phyloP scores from a whole-genome alignment of 2,329 filamentous ascomycete genomes.

The Trichoderma afroharzianum region DNA sequence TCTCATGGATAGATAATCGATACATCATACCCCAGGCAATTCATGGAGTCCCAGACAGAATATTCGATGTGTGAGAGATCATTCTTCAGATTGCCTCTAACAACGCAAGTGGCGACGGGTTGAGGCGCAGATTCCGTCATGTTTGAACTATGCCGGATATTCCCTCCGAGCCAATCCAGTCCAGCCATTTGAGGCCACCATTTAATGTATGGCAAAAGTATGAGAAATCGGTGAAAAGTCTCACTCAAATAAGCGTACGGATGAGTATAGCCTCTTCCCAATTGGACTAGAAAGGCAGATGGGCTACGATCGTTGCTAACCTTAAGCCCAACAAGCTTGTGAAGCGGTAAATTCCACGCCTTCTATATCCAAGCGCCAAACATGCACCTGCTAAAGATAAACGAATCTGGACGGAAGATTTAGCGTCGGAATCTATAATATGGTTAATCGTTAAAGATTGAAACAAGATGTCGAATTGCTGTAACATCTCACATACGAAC shows the following conservation, averaged over 20 bases:
- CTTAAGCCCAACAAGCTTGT: background rate
- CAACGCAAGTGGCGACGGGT: background rate
- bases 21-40: background rate
- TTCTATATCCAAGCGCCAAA: background rate
- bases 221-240: background rate
- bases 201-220: background rate
- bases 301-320: background rate
- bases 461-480: background rate
- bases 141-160: background rate
- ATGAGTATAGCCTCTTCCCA: background rate
- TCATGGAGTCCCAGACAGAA: background rate
- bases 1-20: background rate
- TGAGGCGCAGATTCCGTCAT: background rate
- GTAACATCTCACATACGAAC: background rate
- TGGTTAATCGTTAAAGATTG: background rate
- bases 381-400: background rate
- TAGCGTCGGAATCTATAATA: background rate
- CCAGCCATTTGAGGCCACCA: background rate
- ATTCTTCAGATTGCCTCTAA: background rate
- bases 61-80: background rate
- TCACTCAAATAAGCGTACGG: background rate
- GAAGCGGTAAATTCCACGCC: background rate
- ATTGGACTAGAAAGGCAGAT: background rate
- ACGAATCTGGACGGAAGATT: background rate
- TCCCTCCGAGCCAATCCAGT: background rate